Conservation (phyloP, 495 filamentous ascomycete genomes). For the Hyaloscypha hepaticicola region DNA sequence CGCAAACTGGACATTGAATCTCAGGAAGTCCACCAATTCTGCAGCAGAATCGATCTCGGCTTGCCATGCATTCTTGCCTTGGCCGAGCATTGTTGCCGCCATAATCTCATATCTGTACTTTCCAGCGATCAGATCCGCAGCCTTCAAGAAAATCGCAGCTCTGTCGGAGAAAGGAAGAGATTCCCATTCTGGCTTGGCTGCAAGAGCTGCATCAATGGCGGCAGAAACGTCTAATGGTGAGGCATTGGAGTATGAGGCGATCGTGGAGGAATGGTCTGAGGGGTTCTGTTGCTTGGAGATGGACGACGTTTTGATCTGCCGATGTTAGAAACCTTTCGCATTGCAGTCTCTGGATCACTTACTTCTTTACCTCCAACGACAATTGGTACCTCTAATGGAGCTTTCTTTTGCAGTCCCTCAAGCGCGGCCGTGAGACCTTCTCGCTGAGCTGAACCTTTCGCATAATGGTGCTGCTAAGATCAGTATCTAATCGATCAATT, state of each 20-base stretch:
- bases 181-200: slow-evolving; percentile 80
- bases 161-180: slow-evolving; percentile 80
- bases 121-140: slow-evolving; percentile 79
- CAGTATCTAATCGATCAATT: slow-evolving; percentile 16
- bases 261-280: slow-evolving; percentile 62
- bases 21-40: slow-evolving; percentile 86
- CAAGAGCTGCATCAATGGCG: slow-evolving; percentile 79
- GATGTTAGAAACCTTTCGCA: slow-evolving; percentile 17
- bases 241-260: slow-evolving; percentile 80
- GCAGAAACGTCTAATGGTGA: slow-evolving; percentile 64
- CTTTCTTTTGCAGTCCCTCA: slow-evolving; percentile 54
- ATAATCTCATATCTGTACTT: slow-evolving; percentile 94
- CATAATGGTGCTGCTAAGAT: slow-evolving; percentile 72
- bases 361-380: slow-evolving; percentile 79
- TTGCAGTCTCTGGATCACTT: slow-evolving; percentile 21
- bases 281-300: slow-evolving; percentile 69
- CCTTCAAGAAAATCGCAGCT: slow-evolving; percentile 92
- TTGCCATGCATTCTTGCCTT: slow-evolving; percentile 96
- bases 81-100: slow-evolving; percentile 89
- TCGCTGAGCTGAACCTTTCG: slow-evolving; percentile 75
- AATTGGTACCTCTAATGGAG: slow-evolving; percentile 70
- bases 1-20: slow-evolving; percentile 86
- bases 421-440: slow-evolving; percentile 70
- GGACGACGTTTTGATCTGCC: slow-evolving; percentile 42
- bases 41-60: slow-evolving; percentile 95